Conservation (phyloP, 208 protist species). For the Leishmania amazonensis region DNA sequence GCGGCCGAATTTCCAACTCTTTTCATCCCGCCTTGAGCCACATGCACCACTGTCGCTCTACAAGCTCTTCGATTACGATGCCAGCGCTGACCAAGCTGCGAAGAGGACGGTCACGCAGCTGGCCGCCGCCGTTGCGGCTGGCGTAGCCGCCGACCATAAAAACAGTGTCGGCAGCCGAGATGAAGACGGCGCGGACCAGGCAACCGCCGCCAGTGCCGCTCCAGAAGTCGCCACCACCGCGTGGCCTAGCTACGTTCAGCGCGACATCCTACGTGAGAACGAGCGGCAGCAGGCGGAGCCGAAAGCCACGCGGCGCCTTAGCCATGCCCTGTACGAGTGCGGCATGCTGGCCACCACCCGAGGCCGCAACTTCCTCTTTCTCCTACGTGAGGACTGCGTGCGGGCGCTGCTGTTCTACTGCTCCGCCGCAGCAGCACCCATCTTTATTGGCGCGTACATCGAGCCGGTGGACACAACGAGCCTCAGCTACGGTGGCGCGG, state of each 20-base stretch:
- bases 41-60: slow-evolving; percentile 36
- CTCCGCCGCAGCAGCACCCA: slow-evolving; percentile 37
- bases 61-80: slow-evolving; percentile 36
- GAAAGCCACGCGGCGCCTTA: slow-evolving; percentile 22
- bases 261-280: slow-evolving; percentile 33
- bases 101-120: not conserved
- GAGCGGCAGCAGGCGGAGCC: slow-evolving; percentile 34
- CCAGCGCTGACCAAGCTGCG: slow-evolving; percentile 3
- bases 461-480: slow-evolving; percentile 48
- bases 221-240: not conserved
- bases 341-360: slow-evolving; percentile 45
- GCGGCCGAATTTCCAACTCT: slow-evolving; percentile 40
- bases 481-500: slow-evolving; percentile 47
- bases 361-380: slow-evolving; percentile 47
- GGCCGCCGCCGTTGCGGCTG: not conserved
- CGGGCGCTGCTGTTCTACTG: slow-evolving; percentile 46
- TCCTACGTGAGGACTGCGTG: slow-evolving; percentile 38
- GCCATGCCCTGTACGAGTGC: slow-evolving; percentile 43
- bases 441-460: slow-evolving; percentile 56
- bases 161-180: not conserved
- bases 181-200: not conserved
- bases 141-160: not conserved
- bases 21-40: slow-evolving; percentile 43
- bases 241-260: slow-evolving; percentile 34
- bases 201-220: not conserved